Evolutionary conservation across 1,139 yeast species (phyloP).

Genomic region (Candida glucosophila): DNA sequence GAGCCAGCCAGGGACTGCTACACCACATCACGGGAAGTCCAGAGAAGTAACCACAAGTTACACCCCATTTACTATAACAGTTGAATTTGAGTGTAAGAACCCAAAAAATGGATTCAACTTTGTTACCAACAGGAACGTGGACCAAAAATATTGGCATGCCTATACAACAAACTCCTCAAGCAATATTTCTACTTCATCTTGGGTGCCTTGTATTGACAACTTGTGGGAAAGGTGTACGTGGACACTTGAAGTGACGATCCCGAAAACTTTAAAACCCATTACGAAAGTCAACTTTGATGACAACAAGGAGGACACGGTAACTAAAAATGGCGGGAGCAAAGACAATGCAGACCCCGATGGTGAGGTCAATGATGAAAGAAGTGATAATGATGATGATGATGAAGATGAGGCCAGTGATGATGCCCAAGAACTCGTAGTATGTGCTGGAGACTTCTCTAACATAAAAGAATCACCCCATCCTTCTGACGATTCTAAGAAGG

Average conservation of each 20-base stretch:
- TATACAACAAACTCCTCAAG: conserved; percentile 75
- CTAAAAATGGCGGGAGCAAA: conserved; percentile 8
- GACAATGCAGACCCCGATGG: conserved; percentile 3
- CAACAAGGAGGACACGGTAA: conserved; percentile 6
- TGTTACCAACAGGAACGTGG: conserved; percentile 39
- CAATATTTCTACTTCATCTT: conserved; percentile 78
- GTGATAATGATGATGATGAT: conserved; percentile 18
- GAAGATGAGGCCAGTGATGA: conserved; percentile 45
- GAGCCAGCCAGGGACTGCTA: conserved; percentile 28
- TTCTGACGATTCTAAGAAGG: conserved; percentile 61
- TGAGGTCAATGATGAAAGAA: conserved; percentile 3
- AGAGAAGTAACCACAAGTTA: conserved; percentile 32
- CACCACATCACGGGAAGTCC: conserved; percentile 32
- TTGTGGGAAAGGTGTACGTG: conserved; percentile 86
- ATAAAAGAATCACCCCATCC: conserved; percentile 42
- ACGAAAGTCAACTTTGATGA: conserved; percentile 9
- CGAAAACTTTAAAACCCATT: conserved; percentile 69
- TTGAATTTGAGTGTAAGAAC: conserved; percentile 58
- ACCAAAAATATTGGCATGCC: conserved; percentile 61
- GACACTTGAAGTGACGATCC: conserved; percentile 80
- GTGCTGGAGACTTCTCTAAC: conserved; percentile 62
- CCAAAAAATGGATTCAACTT: conserved; percentile 75
- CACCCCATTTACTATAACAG: conserved; percentile 64
- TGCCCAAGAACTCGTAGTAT: conserved; percentile 53
- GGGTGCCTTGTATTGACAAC: conserved; percentile 96